phyloP scores from a whole-genome alignment of 1,284 basidiomycete species.

The Cutaneotrichosporon cyanovorans region DNA sequence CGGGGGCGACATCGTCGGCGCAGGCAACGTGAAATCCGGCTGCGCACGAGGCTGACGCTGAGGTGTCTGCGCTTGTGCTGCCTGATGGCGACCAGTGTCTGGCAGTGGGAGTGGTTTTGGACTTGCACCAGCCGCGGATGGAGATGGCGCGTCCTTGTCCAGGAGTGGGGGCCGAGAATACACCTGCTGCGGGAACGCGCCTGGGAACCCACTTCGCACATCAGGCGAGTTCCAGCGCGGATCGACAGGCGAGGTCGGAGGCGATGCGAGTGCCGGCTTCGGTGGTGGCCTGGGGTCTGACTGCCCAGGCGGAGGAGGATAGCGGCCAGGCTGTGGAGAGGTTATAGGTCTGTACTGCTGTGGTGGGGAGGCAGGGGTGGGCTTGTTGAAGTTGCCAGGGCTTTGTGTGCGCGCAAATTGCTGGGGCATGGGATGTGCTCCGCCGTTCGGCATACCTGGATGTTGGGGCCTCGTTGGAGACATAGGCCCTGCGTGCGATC shows the following conservation, averaged over 20 bases:
- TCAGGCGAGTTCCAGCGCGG: too few relatives aligned
- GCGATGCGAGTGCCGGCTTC: constrained; percentile 2
- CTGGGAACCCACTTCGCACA: neutral
- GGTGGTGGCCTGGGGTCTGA: too few relatives aligned
- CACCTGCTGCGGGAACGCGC: constrained; percentile 6
- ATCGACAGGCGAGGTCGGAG: constrained; percentile 5
- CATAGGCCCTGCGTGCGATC: too few relatives aligned
- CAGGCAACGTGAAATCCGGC: neutral
- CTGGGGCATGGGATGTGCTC: neutral
- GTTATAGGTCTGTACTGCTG: too few relatives aligned
- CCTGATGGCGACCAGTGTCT: too few relatives aligned
- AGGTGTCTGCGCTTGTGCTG: neutral
- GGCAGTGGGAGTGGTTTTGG: too few relatives aligned
- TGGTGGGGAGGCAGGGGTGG: too few relatives aligned
- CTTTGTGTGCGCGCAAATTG: neutral
- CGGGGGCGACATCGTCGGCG: neutral
- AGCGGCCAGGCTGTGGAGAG: too few relatives aligned
- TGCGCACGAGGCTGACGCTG: neutral
- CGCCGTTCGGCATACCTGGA: neutral
- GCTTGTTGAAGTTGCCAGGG: too few relatives aligned
- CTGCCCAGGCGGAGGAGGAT: too few relatives aligned
- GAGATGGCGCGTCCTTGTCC: constrained; percentile 5
- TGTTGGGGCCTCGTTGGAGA: neutral
- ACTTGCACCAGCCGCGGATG: neutral
- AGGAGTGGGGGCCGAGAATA: constrained; percentile 17